A percentile compares a stretch with the other conserved stretches of the same genome.
These are phyloP conservation scores for Monosporascus sp. DNA, from an alignment of 2,329 filamentous ascomycete species.

Conservation along the genomic window DNA sequence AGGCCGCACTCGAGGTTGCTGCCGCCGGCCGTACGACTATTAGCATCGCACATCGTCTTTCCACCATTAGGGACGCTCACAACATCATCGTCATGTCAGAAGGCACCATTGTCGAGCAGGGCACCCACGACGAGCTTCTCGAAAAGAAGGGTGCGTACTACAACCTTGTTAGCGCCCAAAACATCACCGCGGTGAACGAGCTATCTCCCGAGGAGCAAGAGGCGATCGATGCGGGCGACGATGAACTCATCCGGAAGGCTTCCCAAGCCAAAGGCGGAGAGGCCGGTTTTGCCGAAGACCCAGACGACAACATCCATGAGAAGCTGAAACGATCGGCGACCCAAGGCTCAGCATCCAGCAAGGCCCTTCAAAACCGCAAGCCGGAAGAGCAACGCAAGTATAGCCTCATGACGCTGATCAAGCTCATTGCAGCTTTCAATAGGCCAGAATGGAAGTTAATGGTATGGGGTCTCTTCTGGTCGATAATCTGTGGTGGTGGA, in stretches of 20 bases:
- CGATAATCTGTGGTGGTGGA: conserved; percentile 72
- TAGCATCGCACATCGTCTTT: conserved; percentile 90
- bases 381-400: conserved; percentile 53
- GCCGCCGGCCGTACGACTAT: conserved; percentile 87
- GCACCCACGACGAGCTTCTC: conserved; percentile 76
- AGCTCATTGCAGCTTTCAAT: conserved; percentile 78
- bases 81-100: conserved; percentile 92
- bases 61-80: conserved; percentile 88
- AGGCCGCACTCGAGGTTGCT: conserved; percentile 84
- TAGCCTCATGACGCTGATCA: conserved; percentile 69
- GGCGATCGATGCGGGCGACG: conserved; percentile 43
- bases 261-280: conserved; percentile 32
- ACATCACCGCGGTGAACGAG: conserved; percentile 61
- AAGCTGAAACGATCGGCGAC: conserved; percentile 53
- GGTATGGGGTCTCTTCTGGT: conserved; percentile 67
- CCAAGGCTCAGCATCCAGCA: conserved; percentile 61
- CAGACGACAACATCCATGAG: conserved; percentile 55
- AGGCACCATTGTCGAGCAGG: conserved; percentile 87
- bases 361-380: conserved; percentile 56
- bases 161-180: conserved; percentile 82
- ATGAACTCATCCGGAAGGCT: conserved; percentile 44
- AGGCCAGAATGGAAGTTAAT: conserved; percentile 64
- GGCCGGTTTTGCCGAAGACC: conserved; percentile 44
- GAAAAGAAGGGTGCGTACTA: conserved; percentile 68
- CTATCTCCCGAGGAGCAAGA: conserved; percentile 46